Base-by-base conservation (phyloP, 768 basidiomycete genomes). In the Leccinellum rugosiceps region DNA sequence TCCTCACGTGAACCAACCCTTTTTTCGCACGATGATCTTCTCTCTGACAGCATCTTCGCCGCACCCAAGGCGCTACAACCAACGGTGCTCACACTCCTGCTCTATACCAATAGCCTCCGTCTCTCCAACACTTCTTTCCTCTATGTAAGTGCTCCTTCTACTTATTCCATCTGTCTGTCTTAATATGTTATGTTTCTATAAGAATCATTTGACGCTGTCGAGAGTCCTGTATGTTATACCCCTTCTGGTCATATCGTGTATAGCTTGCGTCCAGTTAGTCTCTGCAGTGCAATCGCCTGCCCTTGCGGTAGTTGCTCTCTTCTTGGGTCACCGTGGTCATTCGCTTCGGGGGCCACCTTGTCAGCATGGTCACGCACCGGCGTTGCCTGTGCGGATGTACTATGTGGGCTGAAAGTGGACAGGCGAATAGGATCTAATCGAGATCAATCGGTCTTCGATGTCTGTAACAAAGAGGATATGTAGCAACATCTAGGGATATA, bases 81-180 rank as follows among this genome's bases (percentile, higher is more conserved):
- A 1, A 49, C 52, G 8, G 53, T 59, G 0, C 55, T 70, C 8
- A 53, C 59, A 0, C 59, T 70, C 10, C 47, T 71, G 9, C 50
- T 67, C 4, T 71, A 67, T 34, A 70, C 65, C 10, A 61, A 66
- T 52, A 68, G 14, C 32, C 32, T 32, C 32, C 31, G 31, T 32
- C 31, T 32, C 31, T 32, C 32, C 32, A 14, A 32, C 19, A 10
- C 49, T 8, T 53, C 58, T 34, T 55, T 56, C 35, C 19, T 62
- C n/a, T 38, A 52, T 0, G 68, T 66, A 50, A 32, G 30, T 6
- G 14, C 15, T 35, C 14, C 6, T n/a, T n/a, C n/a, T 35, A 3
- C 6, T 35, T 15, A 13, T 21, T 11, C 47, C 21, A 15, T 26
- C 1, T 2, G n/a, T 15, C 7, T 15, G 2, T 19, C 43, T 14